Evolutionary conservation across 805 yeast species (phyloP), one percentile per base, ranked within the genome.

Genomic region (Lipomyces starkeyi): DNA sequence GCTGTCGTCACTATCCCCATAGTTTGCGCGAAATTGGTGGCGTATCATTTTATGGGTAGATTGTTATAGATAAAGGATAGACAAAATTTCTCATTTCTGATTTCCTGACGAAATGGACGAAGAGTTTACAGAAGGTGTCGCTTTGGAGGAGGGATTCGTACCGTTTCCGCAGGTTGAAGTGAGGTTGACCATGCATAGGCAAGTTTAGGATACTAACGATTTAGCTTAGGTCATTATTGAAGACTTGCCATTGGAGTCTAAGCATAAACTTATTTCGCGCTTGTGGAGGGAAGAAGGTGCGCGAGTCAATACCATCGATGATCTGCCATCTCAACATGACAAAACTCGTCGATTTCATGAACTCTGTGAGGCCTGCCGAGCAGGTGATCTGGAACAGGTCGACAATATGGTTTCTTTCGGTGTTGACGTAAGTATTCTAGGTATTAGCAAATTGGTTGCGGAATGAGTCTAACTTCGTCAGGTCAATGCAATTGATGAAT

Each of bases 361-460:
- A 56, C 81, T 89, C 14, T 86, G 90, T 70, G 77, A 81, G 68
- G 91, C 93, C 0, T 90, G 95, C 70, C 80, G 95, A 22, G 73
- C 80, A 1, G 95, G 95, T 0, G 94, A 90, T 73, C 65, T 83
- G 2, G 93, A 87, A 47, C 80, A 83, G 59, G 94, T 85, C 1
- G 91, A 88, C 58, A 78, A 84, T 47, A 76, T 87, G 54, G 81
- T 88, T 2, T 78, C 86, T 0, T 81, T 83, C 9, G 89, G 88
- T 0, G 83, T 84, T 14, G 80, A 85, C 66, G 81, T 53, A 53
- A 25, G 56, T 20, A 53, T 25, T 53, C 17, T 6, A 17, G 32
- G 32, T 27, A 79, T 35, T 9, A 35, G 5, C 40, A 35, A 35
- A 35, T 61, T 61, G 64, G 81, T 78, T 7, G 49, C 20, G n/a